These are phyloP conservation scores for Fusarium paranaense DNA, from an alignment of 2,329 filamentous ascomycete genomes.

Conservation along the genomic window DNA sequence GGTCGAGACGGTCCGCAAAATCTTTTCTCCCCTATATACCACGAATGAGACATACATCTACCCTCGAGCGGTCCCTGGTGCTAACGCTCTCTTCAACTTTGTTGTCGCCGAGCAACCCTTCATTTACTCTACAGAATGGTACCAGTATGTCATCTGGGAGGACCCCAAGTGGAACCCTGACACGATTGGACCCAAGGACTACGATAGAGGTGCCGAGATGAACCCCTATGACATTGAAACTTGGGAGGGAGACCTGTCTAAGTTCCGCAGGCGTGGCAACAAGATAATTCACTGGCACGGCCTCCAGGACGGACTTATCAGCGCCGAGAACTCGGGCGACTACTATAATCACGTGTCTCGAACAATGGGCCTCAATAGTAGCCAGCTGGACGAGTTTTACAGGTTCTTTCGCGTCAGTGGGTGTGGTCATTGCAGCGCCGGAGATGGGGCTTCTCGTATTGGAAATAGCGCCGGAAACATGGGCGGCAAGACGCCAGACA, in stretches of 20 bases:
- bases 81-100: not conserved
- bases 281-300: not conserved
- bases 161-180: not conserved
- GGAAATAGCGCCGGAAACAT: not conserved
- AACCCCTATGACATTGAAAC: not conserved
- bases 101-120: not conserved
- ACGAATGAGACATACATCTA: not conserved
- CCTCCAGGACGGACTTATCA: not conserved
- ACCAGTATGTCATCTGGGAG: not conserved
- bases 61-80: not conserved
- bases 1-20: not conserved
- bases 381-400: not conserved
- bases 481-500: not conserved
- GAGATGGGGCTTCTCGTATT: not conserved
- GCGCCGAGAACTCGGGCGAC: not conserved
- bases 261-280: not conserved
- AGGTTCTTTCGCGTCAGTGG: not conserved
- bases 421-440: not conserved
- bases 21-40: not conserved
- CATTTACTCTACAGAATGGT: not conserved
- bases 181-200: not conserved
- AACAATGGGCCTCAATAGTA: not conserved
- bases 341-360: not conserved
- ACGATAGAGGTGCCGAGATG: not conserved
- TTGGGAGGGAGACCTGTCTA: not conserved